Evolutionary conservation across 73 alveolate species (phyloP), one percentile per base, ranked within the genome.

Genomic region (Paramecium tetraurelia): DNA sequence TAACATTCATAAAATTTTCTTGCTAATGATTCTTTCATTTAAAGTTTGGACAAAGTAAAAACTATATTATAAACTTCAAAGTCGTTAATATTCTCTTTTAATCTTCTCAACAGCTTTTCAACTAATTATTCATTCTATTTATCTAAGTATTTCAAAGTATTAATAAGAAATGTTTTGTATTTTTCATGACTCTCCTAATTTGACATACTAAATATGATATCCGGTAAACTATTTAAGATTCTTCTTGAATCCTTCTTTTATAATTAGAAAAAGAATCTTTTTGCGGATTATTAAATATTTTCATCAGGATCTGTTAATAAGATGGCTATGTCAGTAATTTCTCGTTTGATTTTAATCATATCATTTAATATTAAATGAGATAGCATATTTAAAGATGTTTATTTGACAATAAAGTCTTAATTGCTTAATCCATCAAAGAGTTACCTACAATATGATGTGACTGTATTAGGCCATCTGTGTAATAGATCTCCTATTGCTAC

Each of bases 391-490:
- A 85, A 58, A 5, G 93, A 50, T 11, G 85, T 58, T 85, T 58
- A 58, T 85, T 76, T 85, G 5, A 85, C 93, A n/a, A 40, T 36
- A 31, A 58, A 71, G 33, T 58, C 85, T 35, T 69, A 46, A 57
- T 85, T 76, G 59, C 21, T 85, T 18, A 85, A 20, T 14, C 29
- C 48, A 21, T 36, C 35, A 20, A 27, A 53, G 59, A 85, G 33
- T 57, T 50, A 22, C 21, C 21, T 48, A 29, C 48, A 38, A 16
- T 16, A 53, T 0, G 20, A 57, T 57, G 59, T 53, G n/a, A 85
- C 93, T 29, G 77, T 69, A 85, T 85, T 85, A 1, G 93, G 93
- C 50, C 58, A 85, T 57, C 77, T 85, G 86, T 85, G 93, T 8
- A 85, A 48, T 22, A 85, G 16, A 35, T 85, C 93, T 16, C 93